A percentile compares a stretch with the other conserved stretches of the same genome.
Conservation (phyloP, 106 monocot genomes). For the Dendrobium officinale region DNA sequence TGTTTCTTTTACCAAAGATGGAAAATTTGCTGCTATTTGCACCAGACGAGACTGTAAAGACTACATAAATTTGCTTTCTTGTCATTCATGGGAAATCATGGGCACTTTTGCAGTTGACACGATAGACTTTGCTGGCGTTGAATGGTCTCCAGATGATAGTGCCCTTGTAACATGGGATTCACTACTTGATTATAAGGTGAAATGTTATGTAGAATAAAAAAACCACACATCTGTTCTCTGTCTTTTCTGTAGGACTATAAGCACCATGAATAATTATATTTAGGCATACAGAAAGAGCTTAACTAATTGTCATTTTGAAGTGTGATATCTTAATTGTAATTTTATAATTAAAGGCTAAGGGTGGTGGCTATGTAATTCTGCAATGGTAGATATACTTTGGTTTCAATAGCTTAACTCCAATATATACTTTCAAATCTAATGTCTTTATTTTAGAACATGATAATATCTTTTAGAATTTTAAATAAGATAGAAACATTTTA, state of each 20-base stretch:
- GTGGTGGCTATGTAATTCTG: neutral
- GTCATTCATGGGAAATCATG: conserved; percentile 95
- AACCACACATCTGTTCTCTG: neutral
- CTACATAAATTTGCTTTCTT: conserved; percentile 83
- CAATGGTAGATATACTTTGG: neutral
- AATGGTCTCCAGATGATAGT: conserved; percentile 98
- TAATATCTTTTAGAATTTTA: too few species aligned
- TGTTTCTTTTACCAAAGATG: conserved; percentile 89
- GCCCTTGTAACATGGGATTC: conserved; percentile 93
- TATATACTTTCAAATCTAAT: neutral
- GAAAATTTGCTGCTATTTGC: conserved; percentile 93
- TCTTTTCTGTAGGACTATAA: neutral
- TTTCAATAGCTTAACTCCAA: neutral
- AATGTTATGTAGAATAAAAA: neutral
- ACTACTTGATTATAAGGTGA: conserved; percentile 89
- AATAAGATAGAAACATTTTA: too few species aligned
- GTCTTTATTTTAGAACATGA: too few species aligned
- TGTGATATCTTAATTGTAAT: neutral
- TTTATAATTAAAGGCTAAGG: neutral
- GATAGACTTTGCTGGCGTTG: conserved; percentile 71
- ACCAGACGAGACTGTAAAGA: conserved; percentile 91
- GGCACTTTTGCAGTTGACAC: conserved; percentile 85
- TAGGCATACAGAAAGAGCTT: neutral
- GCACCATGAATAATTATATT: neutral
- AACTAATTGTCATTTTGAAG: neutral